phyloP scores from a whole-genome alignment of 2,329 filamentous ascomycete species.

The Aspergillus sclerotialis region DNA sequence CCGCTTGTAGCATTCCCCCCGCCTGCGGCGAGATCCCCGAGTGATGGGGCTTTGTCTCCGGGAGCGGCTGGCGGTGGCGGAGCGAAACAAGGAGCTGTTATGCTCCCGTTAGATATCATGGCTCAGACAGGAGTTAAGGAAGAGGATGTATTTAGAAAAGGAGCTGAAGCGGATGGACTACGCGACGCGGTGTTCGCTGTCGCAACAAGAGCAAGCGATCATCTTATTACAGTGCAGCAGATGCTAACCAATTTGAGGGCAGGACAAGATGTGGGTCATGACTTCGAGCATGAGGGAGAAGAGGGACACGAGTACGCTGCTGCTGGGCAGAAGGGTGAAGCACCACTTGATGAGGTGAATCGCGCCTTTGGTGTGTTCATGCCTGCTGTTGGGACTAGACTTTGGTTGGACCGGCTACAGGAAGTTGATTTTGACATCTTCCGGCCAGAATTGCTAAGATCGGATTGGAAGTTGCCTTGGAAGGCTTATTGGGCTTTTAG shows the following conservation, averaged over 20 bases:
- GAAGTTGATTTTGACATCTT: slow-evolving; percentile 79
- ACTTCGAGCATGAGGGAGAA: slow-evolving; percentile 80
- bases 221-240: slow-evolving; percentile 85
- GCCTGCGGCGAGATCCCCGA: slow-evolving; percentile 50
- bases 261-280: slow-evolving; percentile 70
- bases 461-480: slow-evolving; percentile 83
- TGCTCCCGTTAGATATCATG: slow-evolving; percentile 86
- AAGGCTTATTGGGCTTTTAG: slow-evolving; percentile 59
- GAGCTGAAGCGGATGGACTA: slow-evolving; percentile 69
- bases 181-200: slow-evolving; percentile 87
- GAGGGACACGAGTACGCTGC: slow-evolving; percentile 53
- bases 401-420: slow-evolving; percentile 75
- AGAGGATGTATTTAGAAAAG: slow-evolving; percentile 80
- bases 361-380: slow-evolving; percentile 72
- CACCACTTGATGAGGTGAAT: slow-evolving; percentile 48
- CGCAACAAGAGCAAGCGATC: slow-evolving; percentile 89
- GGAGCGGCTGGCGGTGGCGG: too few relatives aligned
- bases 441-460: slow-evolving; percentile 53
- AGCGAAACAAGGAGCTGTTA: slow-evolving; percentile 56
- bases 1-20: slow-evolving; percentile 78
- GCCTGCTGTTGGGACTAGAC: slow-evolving; percentile 67
- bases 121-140: slow-evolving; percentile 72
- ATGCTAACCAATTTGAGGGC: slow-evolving; percentile 77
- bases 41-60: slow-evolving; percentile 36
- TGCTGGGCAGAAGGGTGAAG: slow-evolving; percentile 13